Percentiles rank a stretch among this genome's conserved stretches.
Conservation (phyloP, 2,329 filamentous ascomycete species). For the Colletotrichum lupini region DNA sequence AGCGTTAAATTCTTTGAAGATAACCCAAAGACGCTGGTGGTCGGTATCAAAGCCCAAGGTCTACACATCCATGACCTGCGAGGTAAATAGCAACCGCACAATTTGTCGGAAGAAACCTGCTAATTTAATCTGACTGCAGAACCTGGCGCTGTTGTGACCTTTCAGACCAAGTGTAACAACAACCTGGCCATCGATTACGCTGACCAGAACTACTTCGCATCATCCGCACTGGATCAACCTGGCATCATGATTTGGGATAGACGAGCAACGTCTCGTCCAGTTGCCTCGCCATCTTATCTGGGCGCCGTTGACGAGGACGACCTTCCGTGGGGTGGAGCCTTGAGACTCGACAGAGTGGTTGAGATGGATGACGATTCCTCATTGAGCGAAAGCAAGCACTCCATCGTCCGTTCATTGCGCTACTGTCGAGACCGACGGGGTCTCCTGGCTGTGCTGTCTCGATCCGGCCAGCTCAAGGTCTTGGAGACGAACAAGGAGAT, state of each 20-base stretch:
- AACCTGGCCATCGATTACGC: slow-evolving; percentile 82
- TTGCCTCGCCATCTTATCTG: slow-evolving; percentile 65
- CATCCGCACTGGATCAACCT: slow-evolving; percentile 79
- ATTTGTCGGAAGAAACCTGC: neutral
- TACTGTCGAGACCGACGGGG: slow-evolving; percentile 73
- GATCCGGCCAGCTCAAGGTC: slow-evolving; percentile 72
- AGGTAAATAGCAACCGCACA: slow-evolving; percentile 57
- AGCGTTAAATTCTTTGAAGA: slow-evolving; percentile 86
- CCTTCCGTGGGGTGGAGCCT: slow-evolving; percentile 70
- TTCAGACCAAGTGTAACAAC: slow-evolving; percentile 75
- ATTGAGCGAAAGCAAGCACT: slow-evolving; percentile 65
- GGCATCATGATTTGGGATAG: slow-evolving; percentile 84
- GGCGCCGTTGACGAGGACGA: slow-evolving; percentile 70
- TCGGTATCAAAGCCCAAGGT: slow-evolving; percentile 80
- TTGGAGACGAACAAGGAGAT: slow-evolving; percentile 68
- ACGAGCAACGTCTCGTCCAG: slow-evolving; percentile 65
- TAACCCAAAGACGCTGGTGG: slow-evolving; percentile 79
- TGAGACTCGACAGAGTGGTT: slow-evolving; percentile 68
- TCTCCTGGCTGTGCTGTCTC: slow-evolving; percentile 70
- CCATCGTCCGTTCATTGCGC: slow-evolving; percentile 70
- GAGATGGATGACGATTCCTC: slow-evolving; percentile 63
- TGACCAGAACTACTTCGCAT: slow-evolving; percentile 87
- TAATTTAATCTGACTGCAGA: slow-evolving; percentile 51
- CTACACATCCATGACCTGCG: slow-evolving; percentile 83
- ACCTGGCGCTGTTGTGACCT: slow-evolving; percentile 64